Base-by-base conservation (phyloP, 805 yeast genomes). In the Ogataea trehaloabstinens region DNA sequence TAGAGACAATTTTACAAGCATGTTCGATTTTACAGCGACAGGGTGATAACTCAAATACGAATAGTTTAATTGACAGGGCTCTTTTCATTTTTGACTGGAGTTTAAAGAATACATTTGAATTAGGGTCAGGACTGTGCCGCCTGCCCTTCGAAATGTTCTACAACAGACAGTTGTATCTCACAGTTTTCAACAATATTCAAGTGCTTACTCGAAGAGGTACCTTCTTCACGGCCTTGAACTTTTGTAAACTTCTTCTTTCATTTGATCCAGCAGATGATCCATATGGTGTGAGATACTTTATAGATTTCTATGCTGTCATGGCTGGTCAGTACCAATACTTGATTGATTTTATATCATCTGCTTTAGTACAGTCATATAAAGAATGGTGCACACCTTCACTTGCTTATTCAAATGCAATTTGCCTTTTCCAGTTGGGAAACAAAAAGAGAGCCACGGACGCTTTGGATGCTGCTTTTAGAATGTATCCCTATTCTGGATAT, bases 211-310 rank as follows among this genome's bases (percentile, higher is more conserved):
- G 84, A 51, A 75, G 86, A 52, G 85, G 95, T 4, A 85, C 91
- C 2, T 79, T 75, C 53, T 73, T 64, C 41, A 88, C 96, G 0
- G 95, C 95, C 0, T 71, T 85, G 30, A 76, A 78, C 29, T 88
- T 82, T 66, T 76, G 85, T 51, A 87, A 85, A 56, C 67, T 82
- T 5, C 65, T 88, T 34, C 66, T 85, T 45, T 76, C 89, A 2
- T 63, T 89, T 21, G 61, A 60, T 28, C 95, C 95, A 1, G 71
- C 79, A 2, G 85, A 82, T 40, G 96, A 89, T 64, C 95, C 95
- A 2, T 66, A 82, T 37, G 95, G 95, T 17, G 88, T 83, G 10
- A 71, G 95, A 46, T 82, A 82, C 53, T 85, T 87, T 58, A 79
- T 89, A 49, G 96, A 89, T 56, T 80, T 75, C 53, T 88, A 85